Percentiles rank a stretch among this genome's conserved stretches.
phyloP scores from a whole-genome alignment of 148 eudicot species.

The Chenopodium suecicum region DNA sequence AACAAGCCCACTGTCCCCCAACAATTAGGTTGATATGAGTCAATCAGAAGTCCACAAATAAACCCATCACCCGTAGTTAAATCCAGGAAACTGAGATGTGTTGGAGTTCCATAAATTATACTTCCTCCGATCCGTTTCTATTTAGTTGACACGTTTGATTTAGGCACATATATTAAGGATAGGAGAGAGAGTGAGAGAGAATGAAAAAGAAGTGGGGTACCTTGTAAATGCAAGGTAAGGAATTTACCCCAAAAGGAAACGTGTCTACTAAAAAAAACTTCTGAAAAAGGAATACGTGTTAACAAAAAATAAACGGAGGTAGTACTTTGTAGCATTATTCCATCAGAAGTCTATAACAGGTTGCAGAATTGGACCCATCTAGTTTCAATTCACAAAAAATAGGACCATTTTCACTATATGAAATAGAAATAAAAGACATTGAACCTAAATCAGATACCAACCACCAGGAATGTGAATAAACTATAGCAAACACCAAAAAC shows the following conservation, averaged over 20 bases:
- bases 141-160: no score
- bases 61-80: conserved; percentile 81
- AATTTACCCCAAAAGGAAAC: no score
- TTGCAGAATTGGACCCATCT: conserved; percentile 76
- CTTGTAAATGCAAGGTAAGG: no score
- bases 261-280: no score
- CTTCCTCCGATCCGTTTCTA: no score
- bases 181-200: no score
- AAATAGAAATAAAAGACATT: conserved; percentile 76
- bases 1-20: conserved; percentile 68
- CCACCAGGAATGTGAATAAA: conserved; percentile 32
- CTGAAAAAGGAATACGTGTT: no score
- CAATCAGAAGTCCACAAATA: conserved; percentile 71
- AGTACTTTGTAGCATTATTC: conserved; percentile 42
- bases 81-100: conserved; percentile 47
- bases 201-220: no score
- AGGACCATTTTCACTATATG: conserved; percentile 80
- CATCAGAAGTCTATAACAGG: conserved; percentile 45
- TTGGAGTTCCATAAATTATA: conserved; percentile 57
- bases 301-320: no score
- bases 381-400: conserved; percentile 82
- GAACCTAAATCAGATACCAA: conserved; percentile 63
- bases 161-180: no score
- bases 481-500: conserved; percentile 34
- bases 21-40: conserved; percentile 45